phyloP scores from a whole-genome alignment of 768 basidiomycete genomes.

The Lentinula detonsa region DNA sequence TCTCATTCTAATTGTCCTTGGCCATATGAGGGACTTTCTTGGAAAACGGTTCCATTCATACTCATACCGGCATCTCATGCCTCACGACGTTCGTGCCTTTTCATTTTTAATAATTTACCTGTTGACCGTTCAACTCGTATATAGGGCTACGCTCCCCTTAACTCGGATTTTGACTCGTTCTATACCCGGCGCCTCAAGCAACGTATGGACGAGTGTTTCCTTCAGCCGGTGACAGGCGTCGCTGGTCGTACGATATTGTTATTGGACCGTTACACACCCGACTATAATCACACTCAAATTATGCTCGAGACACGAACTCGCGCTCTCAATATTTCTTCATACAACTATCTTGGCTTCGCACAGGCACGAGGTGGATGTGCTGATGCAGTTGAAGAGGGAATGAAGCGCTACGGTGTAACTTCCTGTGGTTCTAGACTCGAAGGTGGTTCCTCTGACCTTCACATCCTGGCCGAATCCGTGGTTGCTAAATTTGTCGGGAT shows the following conservation, averaged over 20 bases:
- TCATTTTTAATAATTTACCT: background rate
- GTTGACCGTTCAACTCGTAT: conserved; percentile 6
- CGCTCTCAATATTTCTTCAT: conserved; percentile 93
- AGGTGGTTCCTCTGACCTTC: conserved; percentile 83
- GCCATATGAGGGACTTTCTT: conserved; percentile 92
- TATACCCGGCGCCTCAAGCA: conserved; percentile 94
- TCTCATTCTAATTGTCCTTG: conserved; percentile 84
- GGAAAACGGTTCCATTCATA: conserved; percentile 75
- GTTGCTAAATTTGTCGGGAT: conserved; percentile 86
- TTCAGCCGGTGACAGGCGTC: conserved; percentile 88
- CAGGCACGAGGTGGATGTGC: conserved; percentile 90
- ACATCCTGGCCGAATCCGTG: conserved; percentile 73
- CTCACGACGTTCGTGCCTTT: conserved; percentile 52
- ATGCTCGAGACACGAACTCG: conserved; percentile 79
- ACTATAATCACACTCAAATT: conserved; percentile 75
- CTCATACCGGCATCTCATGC: conserved; percentile 77
- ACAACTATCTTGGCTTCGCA: conserved; percentile 99
- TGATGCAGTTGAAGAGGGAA: conserved; percentile 83
- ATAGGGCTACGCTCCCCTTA: conserved; percentile 93
- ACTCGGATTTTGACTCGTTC: conserved; percentile 98
- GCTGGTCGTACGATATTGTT: conserved; percentile 89
- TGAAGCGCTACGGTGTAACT: conserved; percentile 77
- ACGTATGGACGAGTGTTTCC: conserved; percentile 94
- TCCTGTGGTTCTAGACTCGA: conserved; percentile 75
- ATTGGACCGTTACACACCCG: conserved; percentile 76